Evolutionary conservation across 305 asterid genomes (phyloP), one percentile per base, ranked within the genome.

Genomic region (Ilex paraguariensis): DNA sequence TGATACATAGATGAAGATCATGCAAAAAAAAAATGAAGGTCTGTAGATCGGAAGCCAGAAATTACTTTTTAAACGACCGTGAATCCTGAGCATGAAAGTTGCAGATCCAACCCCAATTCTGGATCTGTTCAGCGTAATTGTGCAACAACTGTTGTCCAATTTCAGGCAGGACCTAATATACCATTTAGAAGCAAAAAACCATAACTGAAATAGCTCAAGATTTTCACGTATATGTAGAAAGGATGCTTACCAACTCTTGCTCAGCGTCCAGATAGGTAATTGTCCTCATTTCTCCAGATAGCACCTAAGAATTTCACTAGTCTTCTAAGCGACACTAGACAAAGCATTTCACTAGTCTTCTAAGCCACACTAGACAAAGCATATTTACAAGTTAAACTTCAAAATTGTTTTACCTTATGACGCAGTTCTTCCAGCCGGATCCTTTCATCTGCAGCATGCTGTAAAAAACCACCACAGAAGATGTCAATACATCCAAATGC

Each of bases 381-480:
- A 49, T 12, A 12, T 65, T 59, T 63, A 67, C 40, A 49, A 57
- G 54, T 70, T 66, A 66, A 57, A 68, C 28, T 57, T 49, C 56
- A 31, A 56, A 63, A 52, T n/a, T 57, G 32, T 53, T 63, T 67
- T 71, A 90, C 98, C 96, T 90, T 87, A 68, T 70, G 77, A 17
- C 97, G 91, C 69, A 93, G 70, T 69, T 87, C 98, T 77, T 92
- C 98, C 81, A 92, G 74, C 65, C 93, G 82, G 60, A 92, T 90
- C 76, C 98, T 86, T 77, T 93, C 98, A 82, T 92, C 98, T 60
- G 98, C 98, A 62, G 98, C 98, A 75, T 92, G 98, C 98, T 90
- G 88, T 61, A 74, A 59, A 73, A 64, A 58, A 74, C 59, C 69
- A 71, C 60, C 66, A 78, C 70, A 52, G 46, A 17, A 15, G 30